phyloP scores from a whole-genome alignment of 768 basidiomycete species.

The Podaxis sp. region DNA sequence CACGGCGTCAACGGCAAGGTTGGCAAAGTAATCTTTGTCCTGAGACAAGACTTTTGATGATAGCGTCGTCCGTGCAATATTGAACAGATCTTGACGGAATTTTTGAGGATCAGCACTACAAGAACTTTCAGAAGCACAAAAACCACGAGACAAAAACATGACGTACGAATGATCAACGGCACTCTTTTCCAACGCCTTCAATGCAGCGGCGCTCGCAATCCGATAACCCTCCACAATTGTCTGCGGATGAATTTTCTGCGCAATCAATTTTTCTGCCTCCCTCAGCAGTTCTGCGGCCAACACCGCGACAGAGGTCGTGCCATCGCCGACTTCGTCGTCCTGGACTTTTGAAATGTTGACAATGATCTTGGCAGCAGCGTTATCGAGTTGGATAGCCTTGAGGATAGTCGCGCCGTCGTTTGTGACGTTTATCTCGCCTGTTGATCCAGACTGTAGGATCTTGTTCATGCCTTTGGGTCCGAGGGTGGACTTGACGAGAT shows the following conservation, averaged over 20 bases:
- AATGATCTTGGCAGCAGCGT: constrained; percentile 97
- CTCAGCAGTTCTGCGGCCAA: constrained; percentile 87
- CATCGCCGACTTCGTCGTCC: constrained; percentile 98
- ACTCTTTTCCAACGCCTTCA: constrained; percentile 79
- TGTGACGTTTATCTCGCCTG: constrained; percentile 93
- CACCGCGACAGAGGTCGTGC: constrained; percentile 89
- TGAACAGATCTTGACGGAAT: constrained; percentile 91
- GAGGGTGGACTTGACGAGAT: constrained; percentile 97
- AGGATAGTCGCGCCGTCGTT: constrained; percentile 99
- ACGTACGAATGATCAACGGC: constrained; percentile 84
- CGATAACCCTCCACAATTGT: constrained; percentile 97
- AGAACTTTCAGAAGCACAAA: background rate
- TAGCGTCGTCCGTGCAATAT: constrained; percentile 94
- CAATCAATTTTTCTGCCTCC: constrained; percentile 94
- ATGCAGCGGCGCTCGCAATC: constrained; percentile 82
- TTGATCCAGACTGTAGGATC: constrained; percentile 89
- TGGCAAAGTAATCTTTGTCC: constrained; percentile 98
- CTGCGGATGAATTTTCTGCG: constrained; percentile 93
- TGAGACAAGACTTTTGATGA: constrained; percentile 96
- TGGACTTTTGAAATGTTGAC: constrained; percentile 99
- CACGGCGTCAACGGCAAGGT: constrained; percentile 96
- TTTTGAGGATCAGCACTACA: constrained; percentile 65
- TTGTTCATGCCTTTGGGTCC: constrained; percentile 99
- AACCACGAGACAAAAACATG: background rate
- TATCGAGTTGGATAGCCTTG: constrained; percentile 96